Evolutionary conservation across 2,329 filamentous ascomycete species (phyloP), one percentile per base, ranked within the genome.

Genomic region (Hymenoscyphus fraxineus): DNA sequence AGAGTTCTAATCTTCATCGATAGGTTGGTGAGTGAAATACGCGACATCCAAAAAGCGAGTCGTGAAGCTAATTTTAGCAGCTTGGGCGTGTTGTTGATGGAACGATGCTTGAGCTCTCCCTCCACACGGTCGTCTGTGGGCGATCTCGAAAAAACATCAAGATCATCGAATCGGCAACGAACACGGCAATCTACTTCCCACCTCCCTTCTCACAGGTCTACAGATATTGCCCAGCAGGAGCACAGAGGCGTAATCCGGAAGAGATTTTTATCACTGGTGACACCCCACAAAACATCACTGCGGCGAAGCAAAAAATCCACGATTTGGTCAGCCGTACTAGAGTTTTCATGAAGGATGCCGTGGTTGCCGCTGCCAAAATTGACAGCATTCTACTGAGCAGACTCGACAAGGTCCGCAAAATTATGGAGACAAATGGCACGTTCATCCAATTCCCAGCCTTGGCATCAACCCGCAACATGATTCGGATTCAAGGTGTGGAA

Each of bases 111-210:
- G 93, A 97, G 71, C 80, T 94, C 59, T 91, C 92, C 32, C 85
- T 97, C 75, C 95, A 99, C 76, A 95, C 93, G 64, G 83, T 97
- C 63, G 88, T 98, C 59, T 97, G 93, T 76, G 95, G 95, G 59
- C 91, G 95, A 59, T 94, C 93, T 71, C 87, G 95, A 71, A 96
- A 97, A 81, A 97, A 97, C 77, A 97, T 99, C 80, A 98, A 98
- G 81, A 81, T 95, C 73, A 97, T 99, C 74, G 95, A 99, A 78
- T 96, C 95, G 15, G 88, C 90, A 35, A 98, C 95, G 15, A 92
- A 93, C 73, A 98, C 95, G 9, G 94, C 95, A 68, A 98, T 99
- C 73, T 99, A 99, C 80, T 98, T 99, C 75, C 95, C 95, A 35
- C 93, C 93, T 7, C 90, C 94, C 0, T 98, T 98, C 76, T 93